Conservation (phyloP, 495 filamentous ascomycete species). For the Aspergillus homomorphus region DNA sequence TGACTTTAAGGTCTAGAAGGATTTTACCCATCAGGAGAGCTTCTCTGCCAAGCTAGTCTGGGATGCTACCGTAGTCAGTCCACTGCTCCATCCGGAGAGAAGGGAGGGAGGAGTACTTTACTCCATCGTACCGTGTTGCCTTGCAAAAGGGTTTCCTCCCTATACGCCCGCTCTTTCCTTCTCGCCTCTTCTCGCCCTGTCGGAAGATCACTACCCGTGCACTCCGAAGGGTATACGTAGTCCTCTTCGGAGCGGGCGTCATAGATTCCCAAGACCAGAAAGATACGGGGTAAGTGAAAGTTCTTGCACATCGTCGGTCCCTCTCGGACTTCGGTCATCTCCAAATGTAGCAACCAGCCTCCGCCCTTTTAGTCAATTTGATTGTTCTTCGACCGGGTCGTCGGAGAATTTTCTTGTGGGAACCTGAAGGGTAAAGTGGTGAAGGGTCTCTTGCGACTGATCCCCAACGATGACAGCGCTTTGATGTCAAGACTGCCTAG, state of each 20-base stretch:
- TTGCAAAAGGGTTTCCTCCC: not conserved
- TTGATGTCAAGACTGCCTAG: conserved; percentile 2
- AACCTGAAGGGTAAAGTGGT: too few species aligned
- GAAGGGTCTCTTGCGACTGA: conserved; percentile 1
- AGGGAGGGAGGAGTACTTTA: too few species aligned
- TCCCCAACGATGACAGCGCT: conserved; percentile 2
- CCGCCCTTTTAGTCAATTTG: conserved; percentile 6
- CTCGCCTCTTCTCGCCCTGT: not conserved
- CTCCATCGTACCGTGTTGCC: not conserved
- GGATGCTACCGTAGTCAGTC: not conserved
- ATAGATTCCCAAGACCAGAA: too few species aligned
- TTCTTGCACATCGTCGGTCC: not conserved
- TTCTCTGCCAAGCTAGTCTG: too few species aligned
- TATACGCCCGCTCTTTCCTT: not conserved
- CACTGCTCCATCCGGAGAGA: not conserved
- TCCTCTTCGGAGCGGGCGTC: not conserved
- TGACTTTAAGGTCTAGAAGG: conserved; percentile 5
- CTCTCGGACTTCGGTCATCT: conserved; percentile 7
- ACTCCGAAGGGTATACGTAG: not conserved
- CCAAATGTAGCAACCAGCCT: conserved; percentile 10
- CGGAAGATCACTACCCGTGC: not conserved
- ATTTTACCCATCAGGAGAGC: conserved; percentile 4
- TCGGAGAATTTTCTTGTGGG: conserved; percentile 1
- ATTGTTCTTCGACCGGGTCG: not conserved
- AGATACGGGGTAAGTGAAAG: too few species aligned